Base-by-base conservation (phyloP, 2,329 filamentous ascomycete genomes). In the Fusarium praegraminearum region DNA sequence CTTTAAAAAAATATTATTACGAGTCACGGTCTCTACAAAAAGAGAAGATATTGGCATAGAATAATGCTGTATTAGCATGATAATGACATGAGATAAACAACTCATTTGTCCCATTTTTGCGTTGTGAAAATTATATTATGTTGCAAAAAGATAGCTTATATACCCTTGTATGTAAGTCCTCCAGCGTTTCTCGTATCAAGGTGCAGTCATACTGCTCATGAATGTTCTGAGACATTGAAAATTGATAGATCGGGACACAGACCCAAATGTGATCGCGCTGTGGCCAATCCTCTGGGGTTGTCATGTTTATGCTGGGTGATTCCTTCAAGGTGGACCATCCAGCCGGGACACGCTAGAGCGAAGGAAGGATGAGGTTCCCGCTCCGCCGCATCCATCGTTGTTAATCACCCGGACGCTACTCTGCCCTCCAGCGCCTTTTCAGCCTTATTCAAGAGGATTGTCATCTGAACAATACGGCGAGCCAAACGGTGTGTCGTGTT, bases 391-490 rank as follows among this genome's bases (percentile, higher is more conserved):
- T 57, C 40, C 33, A 54, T 51, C 30, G 18, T 56, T 38, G 18
- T 49, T 47, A 49, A 54, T 52, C 46, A 22, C 16, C 36, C 36
- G 32, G 30, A 38, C 22, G 41, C 47, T 16, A 38, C 35, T 38
- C 35, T 54, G 10, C 4, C 24, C 6, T 24, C 18, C 28, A 11
- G 24, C 16, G 43, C 26, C 32, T 26, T 41, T 38, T 69, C 50
- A 71, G 28, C 44, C 60, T 41, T 62, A 43, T 52, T 47, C 61
- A 9, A 62, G 46, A 33, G 61, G 59, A 12, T 26, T 57, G 24
- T 66, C 50, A 28, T 62, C 50, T 16, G 40, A 45, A 45, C 38
- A 35, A 15, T 28, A 36, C 12, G 59, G 68, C 1, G 47, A 67
- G 33, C 59, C 54, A 30, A 57, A 53, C 8, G 62, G 30, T 1